These are phyloP conservation scores for Lonicera japonica DNA, from an alignment of 129 eudicot species.

Conservation along the genomic window DNA sequence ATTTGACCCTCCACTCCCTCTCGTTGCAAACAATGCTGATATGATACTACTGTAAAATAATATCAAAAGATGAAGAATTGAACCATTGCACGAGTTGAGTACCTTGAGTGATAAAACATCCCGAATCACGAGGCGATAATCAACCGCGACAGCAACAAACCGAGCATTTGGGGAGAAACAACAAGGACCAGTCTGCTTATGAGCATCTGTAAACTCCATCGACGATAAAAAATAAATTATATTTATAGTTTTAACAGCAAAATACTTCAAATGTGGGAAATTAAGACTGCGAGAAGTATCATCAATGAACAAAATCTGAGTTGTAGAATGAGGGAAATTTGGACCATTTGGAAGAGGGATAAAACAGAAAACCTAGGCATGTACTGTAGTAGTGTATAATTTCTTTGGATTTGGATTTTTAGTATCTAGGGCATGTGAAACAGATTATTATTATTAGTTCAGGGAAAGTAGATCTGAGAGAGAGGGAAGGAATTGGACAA, in stretches of 20 bases:
- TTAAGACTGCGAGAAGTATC: too few relatives aligned
- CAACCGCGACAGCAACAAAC: conserved; percentile 83
- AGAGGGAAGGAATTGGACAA: not conserved
- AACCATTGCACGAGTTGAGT: not conserved
- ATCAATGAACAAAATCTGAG: too few relatives aligned
- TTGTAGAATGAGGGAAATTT: not conserved
- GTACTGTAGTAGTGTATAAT: too few relatives aligned
- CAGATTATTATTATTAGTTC: conserved; percentile 3
- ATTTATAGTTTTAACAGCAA: not conserved
- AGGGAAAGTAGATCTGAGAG: conserved; percentile 20
- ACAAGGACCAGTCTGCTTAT: conserved; percentile 90
- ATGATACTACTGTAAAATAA: too few relatives aligned
- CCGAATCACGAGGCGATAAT: conserved; percentile 93
- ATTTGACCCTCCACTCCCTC: too few relatives aligned
- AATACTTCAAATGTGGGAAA: not conserved
- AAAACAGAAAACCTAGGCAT: not conserved
- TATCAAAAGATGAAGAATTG: not conserved
- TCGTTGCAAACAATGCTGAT: too few relatives aligned
- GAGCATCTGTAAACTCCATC: conserved; percentile 94
- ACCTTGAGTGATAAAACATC: conserved; percentile 89
- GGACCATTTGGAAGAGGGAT: not conserved
- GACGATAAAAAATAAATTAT: too few relatives aligned
- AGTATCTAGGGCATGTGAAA: not conserved
- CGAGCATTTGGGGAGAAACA: conserved; percentile 87
- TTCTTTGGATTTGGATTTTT: too few relatives aligned